Evolutionary conservation across 257 asterid genomes (phyloP), one percentile per base, ranked within the genome.

Genomic region (Solanum chmielewskii): DNA sequence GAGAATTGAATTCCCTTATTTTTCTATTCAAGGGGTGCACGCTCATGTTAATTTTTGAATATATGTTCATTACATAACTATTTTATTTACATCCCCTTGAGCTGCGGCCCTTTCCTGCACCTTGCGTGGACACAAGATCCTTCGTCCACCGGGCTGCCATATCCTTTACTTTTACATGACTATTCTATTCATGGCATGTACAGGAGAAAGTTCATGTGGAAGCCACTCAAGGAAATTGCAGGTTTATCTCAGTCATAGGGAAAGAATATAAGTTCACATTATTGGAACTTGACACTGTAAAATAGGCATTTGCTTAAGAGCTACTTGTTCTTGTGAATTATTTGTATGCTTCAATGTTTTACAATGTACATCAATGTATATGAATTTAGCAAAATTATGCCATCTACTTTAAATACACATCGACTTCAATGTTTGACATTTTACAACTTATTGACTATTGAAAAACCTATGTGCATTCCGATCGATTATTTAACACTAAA

Each of bases 141-240:
- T 69, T 69, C 3, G 11, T 69, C 2, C 75, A 29, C 6, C 9
- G 0, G 4, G 41, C n/a, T 69, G 23, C 76, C 76, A 2, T 69
- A 3, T 69, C 76, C n/a, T 29, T 14, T 14, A 11, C 1, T 14
- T 69, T 29, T 69, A 69, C 84, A 31, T 21, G 62, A 20, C 60
- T 59, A 44, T 44, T 77, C 39, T 25, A 10, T 52, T 86, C 25
- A 47, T 74, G 64, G 66, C 33, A 23, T 86, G 20, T 85, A 89
- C 93, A 96, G 98, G 99, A 91, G 98, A 87, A 96, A 94, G 87
- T 94, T 96, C 66, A 41, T 94, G 90, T 96, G 99, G 99, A 96
- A 87, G 86, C 98, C 98, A 84, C 92, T 96, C 77, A 93, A 94
- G 89, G 98, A 94, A 88, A 92, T 92, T 74, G 94, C 96, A 16